phyloP scores from a whole-genome alignment of 164 flowering plant species.

The grape (Vitis vinifera) region ASM3070453v1 NC_081815.1:18765501-18766000 shows the following conservation, averaged over 20 bases:
- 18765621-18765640: neutral
- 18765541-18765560: constrained; percentile 55
- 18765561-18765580: constrained; percentile 55
- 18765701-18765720: constrained; percentile 13
- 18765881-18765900: constrained; percentile 47
- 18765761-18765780: constrained; percentile 21
- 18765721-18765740: constrained; percentile 31
- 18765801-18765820: constrained; percentile 9
- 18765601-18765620: neutral
- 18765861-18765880: constrained; percentile 34
- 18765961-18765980: constrained; percentile 14
- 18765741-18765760: constrained; percentile 36
- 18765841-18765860: neutral
- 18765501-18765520: constrained; percentile 43
- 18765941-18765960: constrained; percentile 43
- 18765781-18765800: neutral
- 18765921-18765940: constrained; percentile 58
- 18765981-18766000: constrained; percentile 9
- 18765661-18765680: constrained; percentile 37
- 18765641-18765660: neutral
- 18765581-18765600: constrained; percentile 39
- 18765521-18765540: constrained; percentile 34
- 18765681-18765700: constrained; percentile 20
- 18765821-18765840: constrained; percentile 12
- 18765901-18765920: constrained; percentile 69